phyloP scores from a whole-genome alignment of 2,329 filamentous ascomycete genomes.

The Ceratocystis harringtonii region DNA sequence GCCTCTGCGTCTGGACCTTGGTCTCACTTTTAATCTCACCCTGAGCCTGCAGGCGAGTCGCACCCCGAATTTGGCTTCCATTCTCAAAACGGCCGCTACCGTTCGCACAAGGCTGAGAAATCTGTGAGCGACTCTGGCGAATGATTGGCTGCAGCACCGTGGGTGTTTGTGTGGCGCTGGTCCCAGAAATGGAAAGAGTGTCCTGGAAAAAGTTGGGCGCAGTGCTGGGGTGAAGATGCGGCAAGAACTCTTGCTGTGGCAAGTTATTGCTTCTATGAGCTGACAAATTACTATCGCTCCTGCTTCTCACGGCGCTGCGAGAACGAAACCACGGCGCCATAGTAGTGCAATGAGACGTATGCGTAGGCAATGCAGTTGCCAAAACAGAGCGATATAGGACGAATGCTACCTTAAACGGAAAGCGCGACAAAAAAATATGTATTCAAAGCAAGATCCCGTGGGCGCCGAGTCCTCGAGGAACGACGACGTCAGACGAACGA shows the following conservation, averaged over 20 bases:
- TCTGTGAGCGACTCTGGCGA: background rate
- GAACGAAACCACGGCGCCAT: slow-evolving; percentile 2
- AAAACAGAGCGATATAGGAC: background rate
- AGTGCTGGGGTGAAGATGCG: background rate
- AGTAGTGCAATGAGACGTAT: background rate
- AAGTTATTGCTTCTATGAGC: background rate
- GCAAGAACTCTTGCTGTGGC: background rate
- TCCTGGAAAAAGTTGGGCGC: background rate
- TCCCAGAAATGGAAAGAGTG: background rate
- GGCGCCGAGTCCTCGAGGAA: background rate
- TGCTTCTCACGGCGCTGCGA: background rate
- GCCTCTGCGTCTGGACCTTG: background rate
- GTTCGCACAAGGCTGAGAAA: background rate
- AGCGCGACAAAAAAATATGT: background rate
- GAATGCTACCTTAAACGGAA: background rate
- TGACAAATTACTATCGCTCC: background rate
- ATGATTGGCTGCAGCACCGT: background rate
- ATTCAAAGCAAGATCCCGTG: background rate
- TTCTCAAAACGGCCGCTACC: background rate
- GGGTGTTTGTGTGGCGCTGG: background rate
- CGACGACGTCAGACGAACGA: background rate
- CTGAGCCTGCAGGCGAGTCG: background rate
- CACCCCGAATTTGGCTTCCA: background rate
- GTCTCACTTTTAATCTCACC: background rate
- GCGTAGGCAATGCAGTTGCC: background rate